These are phyloP conservation scores for Penicillium sp. DNA, from an alignment of 2,329 filamentous ascomycete species.

Conservation along the genomic window DNA sequence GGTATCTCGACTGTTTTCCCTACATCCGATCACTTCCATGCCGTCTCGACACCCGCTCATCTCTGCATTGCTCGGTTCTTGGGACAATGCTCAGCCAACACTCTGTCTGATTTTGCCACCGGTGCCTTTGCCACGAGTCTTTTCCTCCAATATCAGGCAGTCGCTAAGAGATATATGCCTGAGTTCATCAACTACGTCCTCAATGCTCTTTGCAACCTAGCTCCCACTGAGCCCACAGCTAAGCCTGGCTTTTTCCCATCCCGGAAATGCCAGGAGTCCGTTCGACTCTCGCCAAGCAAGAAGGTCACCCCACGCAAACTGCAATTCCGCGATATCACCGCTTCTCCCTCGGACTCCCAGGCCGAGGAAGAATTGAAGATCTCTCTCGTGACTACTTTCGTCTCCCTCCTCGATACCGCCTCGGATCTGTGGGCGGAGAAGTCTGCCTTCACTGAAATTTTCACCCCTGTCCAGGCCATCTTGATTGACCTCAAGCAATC, in stretches of 20 bases:
- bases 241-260: slow-evolving; percentile 61
- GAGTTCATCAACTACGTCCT: slow-evolving; percentile 81
- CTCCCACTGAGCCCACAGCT: slow-evolving; percentile 54
- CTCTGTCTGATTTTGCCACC: slow-evolving; percentile 65
- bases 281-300: slow-evolving; percentile 48
- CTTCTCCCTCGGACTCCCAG: slow-evolving; percentile 14
- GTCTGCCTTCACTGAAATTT: slow-evolving; percentile 75
- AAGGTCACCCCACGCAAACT: slow-evolving; percentile 52
- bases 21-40: slow-evolving; percentile 95
- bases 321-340: slow-evolving; percentile 58
- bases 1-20: slow-evolving; percentile 84
- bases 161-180: slow-evolving; percentile 85
- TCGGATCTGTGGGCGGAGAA: slow-evolving; percentile 73
- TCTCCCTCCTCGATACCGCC: slow-evolving; percentile 66
- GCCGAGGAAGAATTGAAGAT: slow-evolving; percentile 52
- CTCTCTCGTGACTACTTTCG: slow-evolving; percentile 62
- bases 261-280: slow-evolving; percentile 55
- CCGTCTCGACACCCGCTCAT: slow-evolving; percentile 86
- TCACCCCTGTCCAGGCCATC: slow-evolving; percentile 62
- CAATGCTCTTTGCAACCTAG: slow-evolving; percentile 69
- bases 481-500: slow-evolving; percentile 62
- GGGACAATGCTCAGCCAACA: slow-evolving; percentile 69
- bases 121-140: slow-evolving; percentile 80
- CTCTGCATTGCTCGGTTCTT: slow-evolving; percentile 82
- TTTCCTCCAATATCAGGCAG: slow-evolving; percentile 75